Base-by-base conservation (phyloP, 768 basidiomycete genomes). In the Amanita exitialis region DNA sequence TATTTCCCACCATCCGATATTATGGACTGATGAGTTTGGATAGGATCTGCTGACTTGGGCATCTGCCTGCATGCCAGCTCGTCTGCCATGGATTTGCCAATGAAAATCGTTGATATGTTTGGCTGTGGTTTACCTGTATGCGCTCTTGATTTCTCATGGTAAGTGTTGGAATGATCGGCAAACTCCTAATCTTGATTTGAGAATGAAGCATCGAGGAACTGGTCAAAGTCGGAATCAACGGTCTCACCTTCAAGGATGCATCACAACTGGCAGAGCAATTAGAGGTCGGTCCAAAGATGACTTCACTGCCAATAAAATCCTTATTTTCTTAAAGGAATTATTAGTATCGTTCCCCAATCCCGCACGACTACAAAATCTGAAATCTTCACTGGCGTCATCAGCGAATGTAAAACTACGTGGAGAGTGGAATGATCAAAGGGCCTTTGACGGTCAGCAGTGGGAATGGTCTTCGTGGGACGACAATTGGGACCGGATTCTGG, bases 51-150 rank as follows among this genome's bases (percentile, higher is more conserved):
- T 8, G 93, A 99, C 65, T 59, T 99, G 36, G 96, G 96, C 2
- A 77, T 98, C 52, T 92, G 82, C 54, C 68, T 99, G 45, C 96
- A 99, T 68, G 79, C 82, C 4, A 94, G 90, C 64, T 91, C 90
- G 0, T 94, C 90, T 2, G 86, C 79, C 1, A 68, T 93, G 51
- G 96, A 99, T 66, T 70, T 99, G 49, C 96, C 96, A 2, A 99
- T 99, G 96, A 99, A 99, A 66, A 82, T 99, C 4, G 92, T 99
- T 6, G 96, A 99, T 64, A 97, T 98, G 95, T 97, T 98, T 69
- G 96, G 96, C 3, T 97, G 94, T 58, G 86, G 86, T 4, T 71
- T 98, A 51, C 95, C 95, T 0, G 96, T 97, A 6, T 87, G 94
- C 54, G 94, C 96, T 0, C 74, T 92, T 3, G 74, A 83, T 44